phyloP scores from a whole-genome alignment of 2,329 filamentous ascomycete genomes.

The Talaromyces sp. region DNA sequence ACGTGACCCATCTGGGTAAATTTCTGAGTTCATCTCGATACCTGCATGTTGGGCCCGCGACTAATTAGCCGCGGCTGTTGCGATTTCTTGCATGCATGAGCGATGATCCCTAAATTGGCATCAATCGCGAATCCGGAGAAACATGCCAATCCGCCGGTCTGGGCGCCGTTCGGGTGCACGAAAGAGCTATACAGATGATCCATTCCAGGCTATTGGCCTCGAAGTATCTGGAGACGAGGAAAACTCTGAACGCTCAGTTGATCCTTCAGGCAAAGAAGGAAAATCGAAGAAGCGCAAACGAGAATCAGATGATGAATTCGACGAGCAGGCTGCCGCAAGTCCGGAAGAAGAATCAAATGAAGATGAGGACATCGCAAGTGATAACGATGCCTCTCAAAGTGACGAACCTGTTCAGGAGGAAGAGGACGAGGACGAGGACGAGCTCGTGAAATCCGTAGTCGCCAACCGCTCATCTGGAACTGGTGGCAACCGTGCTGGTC shows the following conservation, averaged over 20 bases:
- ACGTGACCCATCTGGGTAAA: neutral
- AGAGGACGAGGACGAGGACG: neutral
- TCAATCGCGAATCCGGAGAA: neutral
- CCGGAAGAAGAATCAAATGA: slow-evolving; percentile 14
- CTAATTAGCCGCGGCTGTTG: neutral
- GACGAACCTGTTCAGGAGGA: neutral
- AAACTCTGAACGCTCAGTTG: slow-evolving; percentile 20
- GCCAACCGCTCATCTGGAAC: neutral
- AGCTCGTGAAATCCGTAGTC: neutral
- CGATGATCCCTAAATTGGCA: neutral
- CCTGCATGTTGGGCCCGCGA: neutral
- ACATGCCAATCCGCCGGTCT: slow-evolving; percentile 25
- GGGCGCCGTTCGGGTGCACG: slow-evolving; percentile 25
- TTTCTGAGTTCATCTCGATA: neutral
- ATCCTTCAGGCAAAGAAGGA: slow-evolving; percentile 10
- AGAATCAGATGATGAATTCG: slow-evolving; percentile 17
- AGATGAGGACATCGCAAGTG: slow-evolving; percentile 8
- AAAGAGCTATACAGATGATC: slow-evolving; percentile 30
- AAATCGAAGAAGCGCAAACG: slow-evolving; percentile 8
- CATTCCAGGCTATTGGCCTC: slow-evolving; percentile 28
- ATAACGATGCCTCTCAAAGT: slow-evolving; percentile 11
- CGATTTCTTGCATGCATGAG: neutral
- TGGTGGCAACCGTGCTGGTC: neutral
- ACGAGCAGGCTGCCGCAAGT: slow-evolving; percentile 5
- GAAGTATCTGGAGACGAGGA: slow-evolving; percentile 26